Percentiles rank a stretch among this genome's conserved stretches.
Conservation (phyloP, 345 rosid species). For the Garcia nutans region DNA sequence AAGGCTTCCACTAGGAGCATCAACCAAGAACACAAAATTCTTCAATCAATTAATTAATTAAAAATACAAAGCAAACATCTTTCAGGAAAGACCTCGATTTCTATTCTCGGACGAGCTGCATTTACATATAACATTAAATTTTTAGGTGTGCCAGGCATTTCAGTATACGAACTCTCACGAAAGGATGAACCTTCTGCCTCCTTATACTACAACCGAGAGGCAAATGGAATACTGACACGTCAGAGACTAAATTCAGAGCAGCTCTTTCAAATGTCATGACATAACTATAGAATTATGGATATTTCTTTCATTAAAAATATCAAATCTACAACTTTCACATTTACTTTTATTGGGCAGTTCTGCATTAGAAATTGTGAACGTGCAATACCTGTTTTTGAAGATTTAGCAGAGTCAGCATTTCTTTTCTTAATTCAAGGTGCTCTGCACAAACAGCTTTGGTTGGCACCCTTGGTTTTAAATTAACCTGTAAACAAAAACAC, state of each 20-base stretch:
- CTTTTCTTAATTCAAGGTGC: slow-evolving; percentile 95
- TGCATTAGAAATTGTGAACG: background rate
- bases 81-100: background rate
- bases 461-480: slow-evolving; percentile 90
- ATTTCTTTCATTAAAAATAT: no score
- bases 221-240: background rate
- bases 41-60: background rate
- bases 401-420: slow-evolving; percentile 76
- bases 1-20: no score
- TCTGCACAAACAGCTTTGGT: slow-evolving; percentile 97
- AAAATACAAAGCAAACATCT: background rate
- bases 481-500: slow-evolving; percentile 49
- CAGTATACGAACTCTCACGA: slow-evolving; percentile 65
- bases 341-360: no score
- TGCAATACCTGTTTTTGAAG: slow-evolving; percentile 86
- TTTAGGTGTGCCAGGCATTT: slow-evolving; percentile 81
- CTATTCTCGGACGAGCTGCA: background rate
- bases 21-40: background rate
- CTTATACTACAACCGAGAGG: slow-evolving; percentile 77
- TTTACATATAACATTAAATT: background rate
- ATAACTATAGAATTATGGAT: no score
- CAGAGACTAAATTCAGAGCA: background rate
- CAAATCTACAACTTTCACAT: no score
- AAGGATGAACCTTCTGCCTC: slow-evolving; percentile 93
- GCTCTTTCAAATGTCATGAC: background rate